These are phyloP conservation scores for Suhomyces choctaworum DNA, from an alignment of 1,139 yeast genomes.

Conservation along the genomic window DNA sequence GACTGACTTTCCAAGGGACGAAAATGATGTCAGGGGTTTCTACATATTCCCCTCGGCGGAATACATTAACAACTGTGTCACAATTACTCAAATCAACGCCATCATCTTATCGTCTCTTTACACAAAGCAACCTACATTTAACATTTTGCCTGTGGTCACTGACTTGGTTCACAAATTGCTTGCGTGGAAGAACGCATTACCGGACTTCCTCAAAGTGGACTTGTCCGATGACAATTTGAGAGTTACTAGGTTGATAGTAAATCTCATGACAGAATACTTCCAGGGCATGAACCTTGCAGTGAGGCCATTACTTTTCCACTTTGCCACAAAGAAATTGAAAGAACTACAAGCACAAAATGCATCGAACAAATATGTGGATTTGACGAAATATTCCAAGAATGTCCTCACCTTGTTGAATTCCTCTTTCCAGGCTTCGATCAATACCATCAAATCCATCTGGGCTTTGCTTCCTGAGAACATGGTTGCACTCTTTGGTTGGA, in stretches of 20 bases:
- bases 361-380: slow-evolving; percentile 59
- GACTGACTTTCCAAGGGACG: slow-evolving; percentile 56
- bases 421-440: slow-evolving; percentile 81
- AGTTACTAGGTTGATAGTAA: slow-evolving; percentile 69
- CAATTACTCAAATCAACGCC: slow-evolving; percentile 79
- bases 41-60: slow-evolving; percentile 82
- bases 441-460: slow-evolving; percentile 74
- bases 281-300: slow-evolving; percentile 85
- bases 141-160: slow-evolving; percentile 72
- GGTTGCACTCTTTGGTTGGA: slow-evolving; percentile 84
- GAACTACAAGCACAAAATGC: slow-evolving; percentile 45
- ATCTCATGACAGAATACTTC: slow-evolving; percentile 81
- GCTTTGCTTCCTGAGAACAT: slow-evolving; percentile 69
- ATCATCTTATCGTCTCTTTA: slow-evolving; percentile 69
- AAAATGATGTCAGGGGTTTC: slow-evolving; percentile 47
- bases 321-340: slow-evolving; percentile 66
- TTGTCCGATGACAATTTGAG: slow-evolving; percentile 55
- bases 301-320: slow-evolving; percentile 76
- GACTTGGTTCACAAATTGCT: slow-evolving; percentile 68
- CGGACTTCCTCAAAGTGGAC: slow-evolving; percentile 65
- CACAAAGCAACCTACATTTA: slow-evolving; percentile 73
- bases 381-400: slow-evolving; percentile 67
- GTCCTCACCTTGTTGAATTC: slow-evolving; percentile 72
- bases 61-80: slow-evolving; percentile 74
- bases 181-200: slow-evolving; percentile 69